Conservation (phyloP, 2,329 filamentous ascomycete genomes). For the Knoxdaviesia proteae region DNA sequence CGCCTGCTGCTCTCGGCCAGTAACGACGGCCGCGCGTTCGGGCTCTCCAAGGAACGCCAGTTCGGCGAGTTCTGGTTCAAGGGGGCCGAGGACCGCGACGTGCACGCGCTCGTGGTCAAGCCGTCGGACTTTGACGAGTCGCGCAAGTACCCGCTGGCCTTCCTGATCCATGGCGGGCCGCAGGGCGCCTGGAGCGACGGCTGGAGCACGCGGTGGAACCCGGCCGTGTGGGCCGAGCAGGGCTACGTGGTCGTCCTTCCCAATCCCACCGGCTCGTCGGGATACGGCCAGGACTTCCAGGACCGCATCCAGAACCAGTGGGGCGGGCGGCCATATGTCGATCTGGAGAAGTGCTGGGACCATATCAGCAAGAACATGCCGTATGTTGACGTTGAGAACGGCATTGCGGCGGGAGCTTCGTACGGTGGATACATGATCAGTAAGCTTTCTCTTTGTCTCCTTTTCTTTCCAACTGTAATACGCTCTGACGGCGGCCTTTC, state of each 20-base stretch:
- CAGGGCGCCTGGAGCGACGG: slow-evolving; percentile 55
- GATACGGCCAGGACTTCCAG: slow-evolving; percentile 58
- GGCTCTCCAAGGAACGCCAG: slow-evolving; percentile 36
- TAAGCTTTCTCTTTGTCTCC: slow-evolving; percentile 11
- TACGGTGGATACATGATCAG: slow-evolving; percentile 63
- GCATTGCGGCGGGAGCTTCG: slow-evolving; percentile 55
- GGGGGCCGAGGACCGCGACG: slow-evolving; percentile 33
- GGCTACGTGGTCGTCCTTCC: slow-evolving; percentile 67
- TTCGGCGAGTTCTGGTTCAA: slow-evolving; percentile 33
- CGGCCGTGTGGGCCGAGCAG: slow-evolving; percentile 68
- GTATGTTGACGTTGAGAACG: slow-evolving; percentile 46
- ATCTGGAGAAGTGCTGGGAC: slow-evolving; percentile 61
- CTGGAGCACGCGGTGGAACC: slow-evolving; percentile 75
- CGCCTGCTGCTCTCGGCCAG: slow-evolving; percentile 40
- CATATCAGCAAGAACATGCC: slow-evolving; percentile 44
- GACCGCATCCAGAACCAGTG: slow-evolving; percentile 63
- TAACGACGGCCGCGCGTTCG: slow-evolving; percentile 43
- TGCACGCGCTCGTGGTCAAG: slow-evolving; percentile 49
- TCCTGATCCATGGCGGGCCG: slow-evolving; percentile 68
- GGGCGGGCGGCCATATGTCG: slow-evolving; percentile 69
- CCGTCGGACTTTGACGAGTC: slow-evolving; percentile 41
- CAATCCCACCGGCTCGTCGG: slow-evolving; percentile 67
- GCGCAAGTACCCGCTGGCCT: slow-evolving; percentile 60
- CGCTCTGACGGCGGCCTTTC: background rate
- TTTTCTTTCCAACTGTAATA: background rate